Percentiles rank a stretch among this genome's conserved stretches.
Conservation (phyloP, 768 basidiomycete genomes). For the Candolleomyces eurysporus region DNA sequence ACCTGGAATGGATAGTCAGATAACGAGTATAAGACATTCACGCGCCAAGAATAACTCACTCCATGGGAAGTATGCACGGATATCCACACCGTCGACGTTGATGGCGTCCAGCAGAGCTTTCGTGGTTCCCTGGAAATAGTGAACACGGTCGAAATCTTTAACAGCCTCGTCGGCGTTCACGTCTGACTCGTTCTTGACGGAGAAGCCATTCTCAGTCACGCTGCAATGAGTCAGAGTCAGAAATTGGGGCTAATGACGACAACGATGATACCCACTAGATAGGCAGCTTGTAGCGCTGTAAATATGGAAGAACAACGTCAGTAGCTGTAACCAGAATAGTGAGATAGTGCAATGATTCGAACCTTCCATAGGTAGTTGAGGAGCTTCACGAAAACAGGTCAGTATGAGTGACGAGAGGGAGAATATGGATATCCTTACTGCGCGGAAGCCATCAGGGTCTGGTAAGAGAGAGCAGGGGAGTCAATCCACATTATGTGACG, state of each 20-base stretch:
- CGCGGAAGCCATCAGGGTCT: slow-evolving; percentile 70
- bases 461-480: not conserved
- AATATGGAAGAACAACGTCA: slow-evolving; percentile 33
- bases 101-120: slow-evolving; percentile 55
- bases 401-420: not conserved
- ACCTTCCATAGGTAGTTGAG: slow-evolving; percentile 74
- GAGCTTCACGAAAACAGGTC: slow-evolving; percentile 31
- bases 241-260: slow-evolving; percentile 4
- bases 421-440: slow-evolving; percentile 30
- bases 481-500: not conserved
- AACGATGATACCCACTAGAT: slow-evolving; percentile 29
- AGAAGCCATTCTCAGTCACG: slow-evolving; percentile 76
- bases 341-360: slow-evolving; percentile 10
- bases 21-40: not conserved
- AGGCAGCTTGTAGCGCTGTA: slow-evolving; percentile 38
- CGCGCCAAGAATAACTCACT: slow-evolving; percentile 36
- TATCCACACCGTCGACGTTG: slow-evolving; percentile 59
- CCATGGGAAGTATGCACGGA: slow-evolving; percentile 67
- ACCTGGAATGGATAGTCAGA: slow-evolving; percentile 33
- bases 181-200: slow-evolving; percentile 60
- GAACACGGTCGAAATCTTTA: slow-evolving; percentile 59
- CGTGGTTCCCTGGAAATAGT: slow-evolving; percentile 64
- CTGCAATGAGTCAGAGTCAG: slow-evolving; percentile 23
- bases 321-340: slow-evolving; percentile 18
- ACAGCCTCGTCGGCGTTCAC: slow-evolving; percentile 53